Base-by-base conservation (phyloP, 805 yeast genomes). In the Zygotorulaspora chibaensis region DNA sequence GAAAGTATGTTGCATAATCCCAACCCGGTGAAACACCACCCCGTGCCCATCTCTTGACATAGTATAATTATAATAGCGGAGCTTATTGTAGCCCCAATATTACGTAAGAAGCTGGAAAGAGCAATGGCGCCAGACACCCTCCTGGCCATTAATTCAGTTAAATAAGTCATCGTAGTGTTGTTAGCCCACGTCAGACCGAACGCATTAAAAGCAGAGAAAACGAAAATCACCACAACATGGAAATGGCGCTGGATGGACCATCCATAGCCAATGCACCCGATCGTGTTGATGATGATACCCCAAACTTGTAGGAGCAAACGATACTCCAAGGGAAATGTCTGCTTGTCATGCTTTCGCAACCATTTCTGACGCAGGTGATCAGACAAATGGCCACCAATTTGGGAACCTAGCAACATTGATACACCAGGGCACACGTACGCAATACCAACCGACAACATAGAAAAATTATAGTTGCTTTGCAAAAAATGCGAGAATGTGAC, bases 151-250 rank as follows among this genome's bases (percentile, higher is more conserved):
- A 77, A 66, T 49, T 78, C 83, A 1, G 80, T 72, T 40, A 77
- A 56, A 55, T 77, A 78, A 0, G 83, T 75, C 48, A 79, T 76
- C 3, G 74, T 74, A 0, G 77, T 71, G 16, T 75, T 74, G 48
- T 76, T 75, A 26, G 76, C 74, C 75, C 80, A 77, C 0, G 81
- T 74, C 68, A 76, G 69, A 1, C 82, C 81, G 53, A 75, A 74
- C 0, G 80, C 80, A 26, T 66, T 64, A 4, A 76, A 54, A 47
- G 74, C 76, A 0, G 75, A 59, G 48, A 73, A 72, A 3, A 74
- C 65, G 42, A 74, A 69, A 3, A 76, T 66, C 6, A 70, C 50
- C 0, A 60, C 70, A 28, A 74, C 62, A 42, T 66, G 72, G 13
- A 65, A 64, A 10, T 66, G 65, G 30, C 61, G 63, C 12, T 75